Evolutionary conservation across 306 rosid genomes (phyloP).

Genomic region (Castanea crenata): DNA sequence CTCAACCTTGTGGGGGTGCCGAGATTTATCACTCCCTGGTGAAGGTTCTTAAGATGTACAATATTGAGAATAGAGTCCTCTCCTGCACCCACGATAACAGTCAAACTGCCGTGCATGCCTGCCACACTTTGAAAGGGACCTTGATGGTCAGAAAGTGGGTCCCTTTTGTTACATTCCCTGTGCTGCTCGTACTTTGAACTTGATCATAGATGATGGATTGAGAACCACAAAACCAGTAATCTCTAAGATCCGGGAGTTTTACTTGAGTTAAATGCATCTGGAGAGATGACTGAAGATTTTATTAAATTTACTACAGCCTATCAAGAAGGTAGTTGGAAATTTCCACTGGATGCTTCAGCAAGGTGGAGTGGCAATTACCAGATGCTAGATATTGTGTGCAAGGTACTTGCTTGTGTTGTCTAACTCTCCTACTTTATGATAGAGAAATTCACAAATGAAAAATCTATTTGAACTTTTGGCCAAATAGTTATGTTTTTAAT

Average conservation of each 20-base stretch:
- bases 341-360: slow-evolving; percentile 85
- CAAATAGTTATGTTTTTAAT: not conserved
- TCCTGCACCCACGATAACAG: slow-evolving; percentile 97
- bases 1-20: slow-evolving; percentile 71
- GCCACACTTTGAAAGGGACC: slow-evolving; percentile 67
- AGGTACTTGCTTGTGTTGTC: slow-evolving; percentile 50
- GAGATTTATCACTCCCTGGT: slow-evolving; percentile 68
- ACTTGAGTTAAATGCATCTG: slow-evolving; percentile 67
- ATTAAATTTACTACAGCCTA: slow-evolving; percentile 62
- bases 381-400: slow-evolving; percentile 83
- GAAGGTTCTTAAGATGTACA: slow-evolving; percentile 73
- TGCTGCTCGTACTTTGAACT: slow-evolving; percentile 78
- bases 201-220: slow-evolving; percentile 88
- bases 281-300: slow-evolving; percentile 71
- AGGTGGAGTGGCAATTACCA: slow-evolving; percentile 96
- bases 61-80: slow-evolving; percentile 71
- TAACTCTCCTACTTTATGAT: slow-evolving; percentile 14
- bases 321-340: slow-evolving; percentile 90
- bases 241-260: slow-evolving; percentile 82
- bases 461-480: not conserved
- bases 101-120: slow-evolving; percentile 65
- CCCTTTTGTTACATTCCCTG: slow-evolving; percentile 91
- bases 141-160: slow-evolving; percentile 75
- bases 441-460: not conserved
- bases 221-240: slow-evolving; percentile 57